Evolutionary conservation across 2,329 filamentous ascomycete genomes (phyloP).

Genomic region (Fusarium proliferatum): DNA sequence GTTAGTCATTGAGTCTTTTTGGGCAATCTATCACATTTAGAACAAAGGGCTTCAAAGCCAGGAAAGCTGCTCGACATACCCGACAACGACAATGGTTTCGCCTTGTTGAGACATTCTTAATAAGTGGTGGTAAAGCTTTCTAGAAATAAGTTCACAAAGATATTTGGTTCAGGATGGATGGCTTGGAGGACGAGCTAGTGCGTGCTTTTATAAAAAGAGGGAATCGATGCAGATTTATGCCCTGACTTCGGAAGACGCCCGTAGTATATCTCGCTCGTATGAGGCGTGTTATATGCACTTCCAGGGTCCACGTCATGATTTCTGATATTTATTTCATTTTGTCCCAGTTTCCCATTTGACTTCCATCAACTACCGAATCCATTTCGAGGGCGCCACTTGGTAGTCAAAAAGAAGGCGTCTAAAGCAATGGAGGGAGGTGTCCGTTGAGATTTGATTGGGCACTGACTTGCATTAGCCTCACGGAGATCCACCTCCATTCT

Average conservation of each 20-base stretch:
- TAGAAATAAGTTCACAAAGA: neutral
- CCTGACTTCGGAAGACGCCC: neutral
- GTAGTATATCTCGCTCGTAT: neutral
- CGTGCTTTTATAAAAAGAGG: neutral
- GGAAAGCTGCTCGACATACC: neutral
- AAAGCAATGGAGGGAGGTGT: neutral
- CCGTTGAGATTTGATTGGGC: neutral
- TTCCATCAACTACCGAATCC: too few species aligned
- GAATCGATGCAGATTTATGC: fast-evolving
- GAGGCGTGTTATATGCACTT: neutral
- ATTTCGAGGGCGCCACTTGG: too few species aligned
- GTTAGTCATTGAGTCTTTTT: neutral
- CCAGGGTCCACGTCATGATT: neutral
- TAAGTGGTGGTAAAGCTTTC: fast-evolving
- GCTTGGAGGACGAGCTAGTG: fast-evolving
- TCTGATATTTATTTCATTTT: neutral
- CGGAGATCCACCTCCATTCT: slow-evolving; percentile 3
- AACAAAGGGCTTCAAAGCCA: neutral
- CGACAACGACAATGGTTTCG: neutral
- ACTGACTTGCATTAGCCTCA: neutral
- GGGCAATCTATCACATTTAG: too few species aligned
- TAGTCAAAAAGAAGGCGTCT: neutral
- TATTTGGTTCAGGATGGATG: fast-evolving
- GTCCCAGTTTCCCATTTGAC: neutral
- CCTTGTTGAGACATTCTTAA: neutral